Evolutionary conservation across 2,329 filamentous ascomycete species (phyloP).

Genomic region (Pyricularia sp.): DNA sequence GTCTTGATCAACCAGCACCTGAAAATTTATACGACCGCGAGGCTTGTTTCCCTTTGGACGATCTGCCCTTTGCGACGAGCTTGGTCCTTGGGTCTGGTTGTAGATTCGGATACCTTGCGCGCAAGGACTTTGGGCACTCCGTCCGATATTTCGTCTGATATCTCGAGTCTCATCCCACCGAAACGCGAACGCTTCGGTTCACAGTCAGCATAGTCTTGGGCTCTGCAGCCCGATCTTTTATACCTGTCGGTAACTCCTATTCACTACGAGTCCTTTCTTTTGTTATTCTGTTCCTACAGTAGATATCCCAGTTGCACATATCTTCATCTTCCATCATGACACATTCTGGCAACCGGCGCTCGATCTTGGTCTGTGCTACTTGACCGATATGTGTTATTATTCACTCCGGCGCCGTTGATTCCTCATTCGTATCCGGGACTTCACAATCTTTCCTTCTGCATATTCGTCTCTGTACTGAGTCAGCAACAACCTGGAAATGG

Average conservation of each 20-base stretch:
- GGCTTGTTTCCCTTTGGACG: not conserved
- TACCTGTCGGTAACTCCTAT: not conserved
- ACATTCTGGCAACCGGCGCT: not conserved
- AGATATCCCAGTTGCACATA: not conserved
- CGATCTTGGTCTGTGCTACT: not conserved
- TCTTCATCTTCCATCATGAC: not conserved
- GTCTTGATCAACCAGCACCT: not conserved
- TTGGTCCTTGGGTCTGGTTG: not conserved
- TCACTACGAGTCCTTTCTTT: not conserved
- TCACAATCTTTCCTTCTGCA: not conserved
- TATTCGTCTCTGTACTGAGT: not conserved
- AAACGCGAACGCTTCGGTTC: not conserved
- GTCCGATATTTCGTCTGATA: not conserved
- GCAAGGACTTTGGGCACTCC: not conserved
- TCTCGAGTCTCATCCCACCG: not conserved
- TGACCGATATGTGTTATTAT: not conserved
- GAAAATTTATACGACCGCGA: not conserved
- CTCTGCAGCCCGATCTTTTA: not conserved
- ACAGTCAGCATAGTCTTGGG: not conserved
- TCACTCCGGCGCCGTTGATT: not conserved
- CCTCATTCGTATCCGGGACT: not conserved
- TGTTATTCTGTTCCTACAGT: not conserved
- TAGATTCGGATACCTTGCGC: not conserved
- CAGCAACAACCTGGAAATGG: not conserved
- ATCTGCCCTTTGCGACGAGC: not conserved